Evolutionary conservation across 2,329 filamentous ascomycete genomes (phyloP), one percentile per base, ranked within the genome.

Genomic region (Dactylellina sp.): DNA sequence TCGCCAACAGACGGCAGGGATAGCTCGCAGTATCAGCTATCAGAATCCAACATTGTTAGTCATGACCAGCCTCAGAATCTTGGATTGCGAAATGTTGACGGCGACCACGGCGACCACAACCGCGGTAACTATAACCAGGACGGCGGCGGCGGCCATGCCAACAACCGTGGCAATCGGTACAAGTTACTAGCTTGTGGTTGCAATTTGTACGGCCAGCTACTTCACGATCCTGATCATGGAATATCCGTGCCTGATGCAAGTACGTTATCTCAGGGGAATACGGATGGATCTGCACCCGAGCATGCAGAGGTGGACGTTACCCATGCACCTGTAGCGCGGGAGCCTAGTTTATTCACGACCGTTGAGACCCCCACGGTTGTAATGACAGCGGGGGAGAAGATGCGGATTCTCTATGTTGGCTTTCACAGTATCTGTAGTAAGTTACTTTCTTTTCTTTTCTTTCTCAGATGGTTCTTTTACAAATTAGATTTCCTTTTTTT

Each of bases 361-460:
- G 40, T 72, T 40, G 68, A 72, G 47, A 55, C 37, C 37, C 68
- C 68, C 59, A 60, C 68, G n/a, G 37, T 64, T 22, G 47, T 65
- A 18, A 55, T 60, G 60, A 49, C 42, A 4, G 66, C 53, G 14
- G 40, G 60, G 20, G 28, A 47, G 16, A 60, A 53, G 16, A 46
- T 72, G 52, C 46, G 53, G n/a, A n/a, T 72, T 42, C 49, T 72
- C 39, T 72, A 72, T 40, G 39, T 42, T 42, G 68, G 68, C 9
- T 47, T 24, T 22, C 14, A 72, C 16, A 72, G 59, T n/a, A 49
- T 65, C 3, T 72, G 68, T 40, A 52, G 68, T 72, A 64, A 22
- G 68, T 46, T 25, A 32, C 18, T 22, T 25, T 46, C 12, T 49
- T 55, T 56, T 47, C 20, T 37, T 63, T 32, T 32, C 9, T 9